These are phyloP conservation scores for Beauveria sp. DNA, from an alignment of 2,329 filamentous ascomycete species.

Conservation along the genomic window DNA sequence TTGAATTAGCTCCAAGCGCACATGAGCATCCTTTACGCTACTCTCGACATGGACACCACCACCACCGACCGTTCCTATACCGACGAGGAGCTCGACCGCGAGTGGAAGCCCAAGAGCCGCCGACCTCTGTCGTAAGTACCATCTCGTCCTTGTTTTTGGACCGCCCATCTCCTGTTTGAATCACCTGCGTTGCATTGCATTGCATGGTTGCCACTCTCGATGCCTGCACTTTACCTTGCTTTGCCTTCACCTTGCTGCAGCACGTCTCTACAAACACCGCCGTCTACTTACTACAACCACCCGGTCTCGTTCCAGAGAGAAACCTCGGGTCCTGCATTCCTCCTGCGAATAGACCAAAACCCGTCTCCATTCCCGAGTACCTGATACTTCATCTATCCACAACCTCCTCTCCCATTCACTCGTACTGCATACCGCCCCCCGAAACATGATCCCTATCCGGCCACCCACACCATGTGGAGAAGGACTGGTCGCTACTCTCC, in stretches of 20 bases:
- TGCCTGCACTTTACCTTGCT: not conserved
- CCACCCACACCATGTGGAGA: conserved; percentile 11
- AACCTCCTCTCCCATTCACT: not conserved
- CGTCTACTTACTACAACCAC: conserved; percentile 4
- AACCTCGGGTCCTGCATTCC: not conserved
- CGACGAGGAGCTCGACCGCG: conserved; percentile 64
- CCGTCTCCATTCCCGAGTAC: not conserved
- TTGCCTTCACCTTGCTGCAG: not conserved
- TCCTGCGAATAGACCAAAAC: not conserved
- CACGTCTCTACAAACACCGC: not conserved
- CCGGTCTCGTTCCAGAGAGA: not conserved
- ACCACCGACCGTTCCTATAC: conserved; percentile 24
- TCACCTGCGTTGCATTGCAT: not conserved
- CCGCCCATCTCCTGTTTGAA: not conserved
- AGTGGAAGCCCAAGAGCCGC: conserved; percentile 71
- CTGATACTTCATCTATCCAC: not conserved
- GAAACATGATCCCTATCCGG: conserved; percentile 9
- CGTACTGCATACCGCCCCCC: not conserved
- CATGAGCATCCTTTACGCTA: not conserved
- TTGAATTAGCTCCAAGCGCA: not conserved
- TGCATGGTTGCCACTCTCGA: not conserved
- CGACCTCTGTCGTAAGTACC: conserved; percentile 75
- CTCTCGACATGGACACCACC: not conserved
- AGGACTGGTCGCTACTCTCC: conserved; percentile 6
- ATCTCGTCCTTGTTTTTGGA: conserved; percentile 12